Base-by-base conservation (phyloP, 176 grass and related monocot genomes). In the Oryza punctata region DNA sequence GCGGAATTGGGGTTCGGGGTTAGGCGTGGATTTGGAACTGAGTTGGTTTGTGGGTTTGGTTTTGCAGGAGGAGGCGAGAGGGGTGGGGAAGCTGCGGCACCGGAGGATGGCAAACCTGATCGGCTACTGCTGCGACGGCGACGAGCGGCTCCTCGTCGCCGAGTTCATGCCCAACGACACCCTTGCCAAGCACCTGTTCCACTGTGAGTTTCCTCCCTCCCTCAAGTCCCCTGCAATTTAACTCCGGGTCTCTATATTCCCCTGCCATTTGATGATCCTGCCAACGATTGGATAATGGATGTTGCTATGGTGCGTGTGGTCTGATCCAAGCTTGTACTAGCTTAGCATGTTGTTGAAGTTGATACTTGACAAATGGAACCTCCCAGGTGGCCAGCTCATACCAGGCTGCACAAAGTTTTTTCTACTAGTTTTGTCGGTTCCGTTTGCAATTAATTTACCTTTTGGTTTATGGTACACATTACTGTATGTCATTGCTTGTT, bases 121-220 rank as follows among this genome's bases (percentile, higher is more conserved):
- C 78, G 94, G 94, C 16, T 96, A 91, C 81, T 96, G 94, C 81
- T 93, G 78, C 54, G 94, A 96, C 12, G 88, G 94, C 40, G 89
- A 89, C 14, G 94, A 96, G 73, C 85, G 94, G 70, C 81, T 96
- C 24, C 94, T 96, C 10, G 94, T 96, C 6, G 88, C 94, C 19
- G 89, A 96, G 81, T 96, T 90, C 73, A 96, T 96, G 94, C 88
- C 94, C 59, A 93, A 89, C 87, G 94, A 96, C 33, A 96, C 91
- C 63, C 86, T 94, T 21, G 86, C 94, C 19, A 93, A 93, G 67
- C 94, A 96, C 73, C 81, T 95, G 6, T 95, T 95, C 64, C 93
- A 95, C 85, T 95, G 93, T 95, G 84, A 86, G 88, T 59, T 21
- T 27, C 32, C 32, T 33, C 32, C 32, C 23, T 67, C 46, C 33